These are phyloP conservation scores for Polytolypa hystricis DNA, from an alignment of 2,329 filamentous ascomycete species.

Conservation along the genomic window DNA sequence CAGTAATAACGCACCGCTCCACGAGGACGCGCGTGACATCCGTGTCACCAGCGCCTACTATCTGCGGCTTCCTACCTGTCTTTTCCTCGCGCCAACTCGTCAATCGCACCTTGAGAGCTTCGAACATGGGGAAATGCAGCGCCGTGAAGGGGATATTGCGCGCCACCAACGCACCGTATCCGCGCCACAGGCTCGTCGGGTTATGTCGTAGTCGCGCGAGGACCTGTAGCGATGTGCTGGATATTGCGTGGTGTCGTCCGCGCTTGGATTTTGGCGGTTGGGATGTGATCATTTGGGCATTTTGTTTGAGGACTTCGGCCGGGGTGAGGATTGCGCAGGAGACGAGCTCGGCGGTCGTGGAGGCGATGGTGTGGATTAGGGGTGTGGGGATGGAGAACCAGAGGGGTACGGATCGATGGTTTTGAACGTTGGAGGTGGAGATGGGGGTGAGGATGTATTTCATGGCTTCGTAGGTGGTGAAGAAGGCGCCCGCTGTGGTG, in stretches of 20 bases:
- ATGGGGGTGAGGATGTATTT: slow-evolving; percentile 53
- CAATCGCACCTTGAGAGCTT: slow-evolving; percentile 52
- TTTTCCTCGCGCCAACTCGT: slow-evolving; percentile 31
- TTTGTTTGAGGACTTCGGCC: slow-evolving; percentile 86
- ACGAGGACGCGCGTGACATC: slow-evolving; percentile 27
- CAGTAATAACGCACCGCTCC: slow-evolving; percentile 62
- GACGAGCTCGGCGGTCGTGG: slow-evolving; percentile 66
- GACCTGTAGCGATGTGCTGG: slow-evolving; percentile 46
- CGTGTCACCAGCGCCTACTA: slow-evolving; percentile 21
- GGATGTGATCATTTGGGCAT: slow-evolving; percentile 66
- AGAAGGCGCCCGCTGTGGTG: slow-evolving; percentile 64
- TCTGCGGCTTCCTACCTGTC: slow-evolving; percentile 14
- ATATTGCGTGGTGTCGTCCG: slow-evolving; percentile 11
- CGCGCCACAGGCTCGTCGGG: slow-evolving; percentile 49
- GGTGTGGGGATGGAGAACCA: slow-evolving; percentile 49
- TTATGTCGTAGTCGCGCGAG: slow-evolving; percentile 45
- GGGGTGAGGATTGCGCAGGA: slow-evolving; percentile 81
- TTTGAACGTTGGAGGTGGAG: no score
- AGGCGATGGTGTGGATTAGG: slow-evolving; percentile 61
- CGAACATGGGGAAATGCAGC: slow-evolving; percentile 79
- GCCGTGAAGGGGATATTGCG: slow-evolving; percentile 81
- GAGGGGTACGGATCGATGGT: slow-evolving; percentile 18
- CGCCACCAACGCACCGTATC: slow-evolving; percentile 71
- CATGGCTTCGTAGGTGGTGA: slow-evolving; percentile 73
- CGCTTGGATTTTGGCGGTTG: slow-evolving; percentile 14